Evolutionary conservation across 169 alveolate species (phyloP).

Genomic region (Plasmodium yoelii): DNA sequence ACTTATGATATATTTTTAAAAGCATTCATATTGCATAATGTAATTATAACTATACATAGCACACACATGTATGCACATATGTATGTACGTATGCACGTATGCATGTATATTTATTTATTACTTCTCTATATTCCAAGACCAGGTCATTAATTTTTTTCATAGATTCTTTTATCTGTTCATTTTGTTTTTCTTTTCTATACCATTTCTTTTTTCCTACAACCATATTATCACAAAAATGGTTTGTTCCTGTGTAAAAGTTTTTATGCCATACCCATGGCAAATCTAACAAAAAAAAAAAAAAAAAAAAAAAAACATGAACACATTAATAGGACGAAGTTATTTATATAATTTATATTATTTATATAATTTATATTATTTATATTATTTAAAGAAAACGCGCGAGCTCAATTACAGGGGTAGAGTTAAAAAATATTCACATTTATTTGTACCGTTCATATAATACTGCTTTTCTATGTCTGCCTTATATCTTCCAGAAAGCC

Average conservation of each 20-base stretch:
- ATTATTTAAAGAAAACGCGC: neutral
- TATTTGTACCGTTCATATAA: constrained; percentile 83
- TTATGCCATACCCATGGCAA: constrained; percentile 92
- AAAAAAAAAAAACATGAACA: neutral
- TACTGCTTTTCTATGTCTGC: constrained; percentile 91
- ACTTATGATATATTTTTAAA: too few relatives aligned
- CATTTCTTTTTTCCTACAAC: constrained; percentile 88
- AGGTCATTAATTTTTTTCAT: constrained; percentile 56
- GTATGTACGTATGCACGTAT: too few relatives aligned
- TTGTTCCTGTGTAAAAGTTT: constrained; percentile 83
- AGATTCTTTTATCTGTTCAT: constrained; percentile 45
- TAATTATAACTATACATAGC: too few relatives aligned
- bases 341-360: too few relatives aligned
- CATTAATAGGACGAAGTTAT: neutral
- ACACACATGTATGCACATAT: too few relatives aligned
- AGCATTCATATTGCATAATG: too few relatives aligned
- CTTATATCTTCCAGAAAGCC: constrained; percentile 85
- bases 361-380: too few relatives aligned
- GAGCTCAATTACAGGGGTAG: neutral
- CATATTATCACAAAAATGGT: constrained; percentile 88
- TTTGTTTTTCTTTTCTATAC: constrained; percentile 86
- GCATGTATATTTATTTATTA: neutral
- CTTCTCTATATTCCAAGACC: constrained; percentile 73
- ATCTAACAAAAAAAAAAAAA: constrained; percentile 59
- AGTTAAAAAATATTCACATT: neutral